These are phyloP conservation scores for Teratosphaeria viscida DNA, from an alignment of 2,329 filamentous ascomycete genomes.

Conservation along the genomic window DNA sequence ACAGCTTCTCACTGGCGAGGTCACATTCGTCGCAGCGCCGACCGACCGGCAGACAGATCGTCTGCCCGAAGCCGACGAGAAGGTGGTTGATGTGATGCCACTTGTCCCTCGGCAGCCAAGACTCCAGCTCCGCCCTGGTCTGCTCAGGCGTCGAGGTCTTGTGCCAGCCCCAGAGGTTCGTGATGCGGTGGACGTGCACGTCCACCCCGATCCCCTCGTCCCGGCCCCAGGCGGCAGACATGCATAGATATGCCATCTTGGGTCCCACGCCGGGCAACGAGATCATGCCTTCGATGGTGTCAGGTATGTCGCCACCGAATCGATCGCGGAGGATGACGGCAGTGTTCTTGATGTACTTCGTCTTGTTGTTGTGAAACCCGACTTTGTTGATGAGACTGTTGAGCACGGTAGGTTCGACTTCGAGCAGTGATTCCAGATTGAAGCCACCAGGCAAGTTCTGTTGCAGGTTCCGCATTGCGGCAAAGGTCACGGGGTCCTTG, in stretches of 20 bases:
- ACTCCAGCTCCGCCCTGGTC: conserved; percentile 63
- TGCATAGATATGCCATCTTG: conserved; percentile 87
- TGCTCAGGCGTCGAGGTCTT: conserved; percentile 72
- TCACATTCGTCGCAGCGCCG: conserved; percentile 78
- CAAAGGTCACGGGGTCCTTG: conserved; percentile 82
- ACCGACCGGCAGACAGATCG: conserved; percentile 70
- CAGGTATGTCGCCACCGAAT: conserved; percentile 67
- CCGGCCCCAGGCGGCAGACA: conserved; percentile 63
- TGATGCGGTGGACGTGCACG: conserved; percentile 89
- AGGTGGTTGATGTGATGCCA: conserved; percentile 92
- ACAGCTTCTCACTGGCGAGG: conserved; percentile 64
- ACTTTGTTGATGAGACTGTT: conserved; percentile 74
- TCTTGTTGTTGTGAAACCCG: conserved; percentile 91
- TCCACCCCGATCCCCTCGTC: conserved; percentile 80
- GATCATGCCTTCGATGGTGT: conserved; percentile 63
- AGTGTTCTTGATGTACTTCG: conserved; percentile 58
- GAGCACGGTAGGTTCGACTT: conserved; percentile 53
- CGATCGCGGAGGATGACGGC: conserved; percentile 63
- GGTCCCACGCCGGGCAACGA: conserved; percentile 79
- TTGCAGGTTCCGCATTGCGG: conserved; percentile 70
- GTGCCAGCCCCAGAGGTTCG: conserved; percentile 90
- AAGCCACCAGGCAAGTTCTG: conserved; percentile 58
- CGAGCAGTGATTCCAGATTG: conserved; percentile 67
- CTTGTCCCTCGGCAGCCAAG: conserved; percentile 71
- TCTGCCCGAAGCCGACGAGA: conserved; percentile 81